Evolutionary conservation across 805 yeast genomes (phyloP).

Genomic region (Myxozyma geophila): DNA sequence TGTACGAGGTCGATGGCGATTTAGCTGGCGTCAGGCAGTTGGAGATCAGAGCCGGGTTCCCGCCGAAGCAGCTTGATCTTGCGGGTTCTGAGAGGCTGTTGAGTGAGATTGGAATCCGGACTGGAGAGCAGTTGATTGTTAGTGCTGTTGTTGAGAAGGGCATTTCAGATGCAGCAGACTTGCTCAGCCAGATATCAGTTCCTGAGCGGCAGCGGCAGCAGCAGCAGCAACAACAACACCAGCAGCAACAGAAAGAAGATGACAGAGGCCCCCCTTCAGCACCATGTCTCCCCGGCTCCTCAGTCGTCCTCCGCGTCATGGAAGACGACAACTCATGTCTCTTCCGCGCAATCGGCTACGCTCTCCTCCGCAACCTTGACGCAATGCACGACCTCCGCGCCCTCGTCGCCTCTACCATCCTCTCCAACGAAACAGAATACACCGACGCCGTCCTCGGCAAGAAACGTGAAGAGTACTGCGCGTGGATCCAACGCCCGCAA

Average conservation of each 20-base stretch:
- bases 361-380: constrained; percentile 51
- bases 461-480: constrained; percentile 53
- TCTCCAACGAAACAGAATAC: constrained; percentile 52
- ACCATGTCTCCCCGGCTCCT: constrained; percentile 22
- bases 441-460: constrained; percentile 63
- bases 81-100: constrained; percentile 41
- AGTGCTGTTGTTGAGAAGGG: constrained; percentile 26
- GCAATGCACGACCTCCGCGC: constrained; percentile 55
- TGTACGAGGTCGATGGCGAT: constrained; percentile 25
- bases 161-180: neutral
- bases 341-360: constrained; percentile 66
- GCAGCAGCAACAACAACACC: neutral
- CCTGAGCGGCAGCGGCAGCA: neutral
- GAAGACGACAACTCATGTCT: constrained; percentile 82
- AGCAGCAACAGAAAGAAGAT: neutral
- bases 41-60: constrained; percentile 57
- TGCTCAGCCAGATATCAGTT: constrained; percentile 9
- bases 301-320: constrained; percentile 57
- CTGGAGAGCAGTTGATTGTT: constrained; percentile 63
- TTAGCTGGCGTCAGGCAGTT: constrained; percentile 39
- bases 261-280: constrained; percentile 24
- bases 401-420: constrained; percentile 56
- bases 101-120: constrained; percentile 53
- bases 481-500: constrained; percentile 63
- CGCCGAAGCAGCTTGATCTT: constrained; percentile 56